A percentile compares a stretch with the other conserved stretches of the same genome.
Evolutionary conservation across 2,329 filamentous ascomycete genomes (phyloP).

Genomic region (Monilinia aucupariae): DNA sequence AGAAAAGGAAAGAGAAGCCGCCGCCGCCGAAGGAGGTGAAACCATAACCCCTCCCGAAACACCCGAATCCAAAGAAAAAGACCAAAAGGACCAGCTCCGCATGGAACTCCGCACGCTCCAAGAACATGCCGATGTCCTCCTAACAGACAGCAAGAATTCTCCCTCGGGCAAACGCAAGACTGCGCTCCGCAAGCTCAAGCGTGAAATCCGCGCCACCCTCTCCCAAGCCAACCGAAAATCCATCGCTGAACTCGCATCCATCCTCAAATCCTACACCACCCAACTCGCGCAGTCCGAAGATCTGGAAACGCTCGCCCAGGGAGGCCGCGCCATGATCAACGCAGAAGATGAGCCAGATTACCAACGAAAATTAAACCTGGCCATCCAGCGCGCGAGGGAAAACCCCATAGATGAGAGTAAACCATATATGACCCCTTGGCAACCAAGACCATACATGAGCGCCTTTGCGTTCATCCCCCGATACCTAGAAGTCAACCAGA

Average conservation of each 20-base stretch:
- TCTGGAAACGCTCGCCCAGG: not conserved
- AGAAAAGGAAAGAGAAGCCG: conserved; percentile 26
- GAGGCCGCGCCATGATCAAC: conserved; percentile 20
- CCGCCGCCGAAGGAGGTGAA: conserved; percentile 15
- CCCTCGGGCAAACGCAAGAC: conserved; percentile 19
- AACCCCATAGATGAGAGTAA: conserved; percentile 73
- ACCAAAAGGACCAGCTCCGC: not conserved
- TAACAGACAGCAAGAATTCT: not conserved
- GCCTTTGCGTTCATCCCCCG: conserved; percentile 92
- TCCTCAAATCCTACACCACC: not conserved
- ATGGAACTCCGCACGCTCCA: conserved; percentile 6
- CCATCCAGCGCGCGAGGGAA: conserved; percentile 44
- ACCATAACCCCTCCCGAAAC: conserved; percentile 18
- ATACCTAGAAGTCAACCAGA: conserved; percentile 97
- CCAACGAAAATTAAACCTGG: conserved; percentile 18
- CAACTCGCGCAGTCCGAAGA: conserved; percentile 6
- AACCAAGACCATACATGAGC: conserved; percentile 77
- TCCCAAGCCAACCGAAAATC: not conserved
- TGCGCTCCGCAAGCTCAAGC: conserved; percentile 13
- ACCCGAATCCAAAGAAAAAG: not conserved
- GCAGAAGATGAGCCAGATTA: conserved; percentile 18
- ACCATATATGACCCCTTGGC: conserved; percentile 89
- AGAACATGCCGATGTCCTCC: conserved; percentile 3
- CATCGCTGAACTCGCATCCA: not conserved
- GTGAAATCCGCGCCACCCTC: conserved; percentile 6